phyloP scores from a whole-genome alignment of 192 early-diverging fungal species.

The Lunasporangiospora selenospora region DNA sequence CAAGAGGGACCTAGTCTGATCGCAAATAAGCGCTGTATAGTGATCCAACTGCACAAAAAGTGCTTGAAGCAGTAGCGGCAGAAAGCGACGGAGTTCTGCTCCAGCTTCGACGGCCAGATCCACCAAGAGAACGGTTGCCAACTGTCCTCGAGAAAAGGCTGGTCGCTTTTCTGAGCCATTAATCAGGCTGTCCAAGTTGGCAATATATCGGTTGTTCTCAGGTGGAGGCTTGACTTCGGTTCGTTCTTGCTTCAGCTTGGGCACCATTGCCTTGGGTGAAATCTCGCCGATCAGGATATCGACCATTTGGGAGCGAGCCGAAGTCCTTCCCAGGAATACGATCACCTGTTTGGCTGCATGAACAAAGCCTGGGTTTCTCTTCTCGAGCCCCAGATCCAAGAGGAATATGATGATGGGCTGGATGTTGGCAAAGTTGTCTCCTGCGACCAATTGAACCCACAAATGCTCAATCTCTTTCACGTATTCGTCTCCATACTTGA shows the following conservation, averaged over 20 bases:
- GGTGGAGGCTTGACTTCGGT: constrained; percentile 30
- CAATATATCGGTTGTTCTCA: constrained; percentile 60
- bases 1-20: constrained; percentile 75
- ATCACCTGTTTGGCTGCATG: constrained; percentile 81
- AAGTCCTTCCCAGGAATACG: constrained; percentile 73
- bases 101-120: constrained; percentile 83
- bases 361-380: constrained; percentile 81
- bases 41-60: constrained; percentile 88
- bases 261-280: constrained; percentile 75
- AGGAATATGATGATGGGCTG: constrained; percentile 72
- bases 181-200: constrained; percentile 74
- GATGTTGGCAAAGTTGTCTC: constrained; percentile 65
- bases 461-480: constrained; percentile 77
- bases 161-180: constrained; percentile 69
- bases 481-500: constrained; percentile 80
- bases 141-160: constrained; percentile 75
- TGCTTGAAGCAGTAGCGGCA: constrained; percentile 77
- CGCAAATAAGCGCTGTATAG: constrained; percentile 75
- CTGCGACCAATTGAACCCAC: constrained; percentile 76
- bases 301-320: constrained; percentile 62
- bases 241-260: constrained; percentile 51
- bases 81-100: constrained; percentile 62
- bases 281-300: constrained; percentile 71
- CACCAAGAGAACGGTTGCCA: constrained; percentile 79
- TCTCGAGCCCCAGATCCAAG: constrained; percentile 73